Conservation (phyloP, 768 basidiomycete species). For the Phaeotremella fagi region DNA sequence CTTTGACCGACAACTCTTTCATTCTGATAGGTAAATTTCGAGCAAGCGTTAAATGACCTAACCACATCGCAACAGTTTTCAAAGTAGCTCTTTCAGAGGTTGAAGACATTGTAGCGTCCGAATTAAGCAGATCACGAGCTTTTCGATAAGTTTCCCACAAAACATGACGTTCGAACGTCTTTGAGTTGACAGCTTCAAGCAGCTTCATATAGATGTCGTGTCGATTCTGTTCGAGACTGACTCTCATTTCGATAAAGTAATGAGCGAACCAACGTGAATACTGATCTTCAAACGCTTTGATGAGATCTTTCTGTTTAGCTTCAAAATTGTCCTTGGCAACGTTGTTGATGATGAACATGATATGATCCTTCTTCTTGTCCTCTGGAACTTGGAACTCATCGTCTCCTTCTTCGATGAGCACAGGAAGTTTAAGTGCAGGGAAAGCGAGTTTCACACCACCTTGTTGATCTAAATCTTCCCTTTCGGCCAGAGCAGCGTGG, state of each 20-base stretch:
- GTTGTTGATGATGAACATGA: constrained; percentile 97
- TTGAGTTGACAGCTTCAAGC: constrained; percentile 71
- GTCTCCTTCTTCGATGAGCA: constrained; percentile 49
- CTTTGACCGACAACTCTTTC: constrained; percentile 93
- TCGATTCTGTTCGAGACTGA: constrained; percentile 95
- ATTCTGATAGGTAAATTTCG: constrained; percentile 87
- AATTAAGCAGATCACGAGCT: constrained; percentile 77
- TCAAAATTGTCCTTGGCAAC: constrained; percentile 92
- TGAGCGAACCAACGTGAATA: constrained; percentile 95
- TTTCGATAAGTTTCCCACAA: constrained; percentile 92
- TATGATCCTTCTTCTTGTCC: constrained; percentile 84
- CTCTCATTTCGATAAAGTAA: constrained; percentile 92
- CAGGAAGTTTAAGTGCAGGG: constrained; percentile 36
- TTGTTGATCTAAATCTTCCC: constrained; percentile 51
- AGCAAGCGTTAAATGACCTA: constrained; percentile 87
- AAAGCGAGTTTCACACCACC: constrained; percentile 43
- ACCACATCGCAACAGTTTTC: constrained; percentile 93
- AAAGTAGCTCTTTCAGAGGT: constrained; percentile 77
- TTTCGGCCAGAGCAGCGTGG: constrained; percentile 60
- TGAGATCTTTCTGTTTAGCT: constrained; percentile 78
- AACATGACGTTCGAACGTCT: constrained; percentile 66
- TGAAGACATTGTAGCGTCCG: constrained; percentile 80
- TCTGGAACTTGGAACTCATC: constrained; percentile 63
- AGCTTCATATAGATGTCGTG: constrained; percentile 92
- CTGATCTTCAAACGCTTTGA: constrained; percentile 70